Evolutionary conservation across 2,329 filamentous ascomycete genomes (phyloP).

Genomic region (Cladosporium sp.): DNA sequence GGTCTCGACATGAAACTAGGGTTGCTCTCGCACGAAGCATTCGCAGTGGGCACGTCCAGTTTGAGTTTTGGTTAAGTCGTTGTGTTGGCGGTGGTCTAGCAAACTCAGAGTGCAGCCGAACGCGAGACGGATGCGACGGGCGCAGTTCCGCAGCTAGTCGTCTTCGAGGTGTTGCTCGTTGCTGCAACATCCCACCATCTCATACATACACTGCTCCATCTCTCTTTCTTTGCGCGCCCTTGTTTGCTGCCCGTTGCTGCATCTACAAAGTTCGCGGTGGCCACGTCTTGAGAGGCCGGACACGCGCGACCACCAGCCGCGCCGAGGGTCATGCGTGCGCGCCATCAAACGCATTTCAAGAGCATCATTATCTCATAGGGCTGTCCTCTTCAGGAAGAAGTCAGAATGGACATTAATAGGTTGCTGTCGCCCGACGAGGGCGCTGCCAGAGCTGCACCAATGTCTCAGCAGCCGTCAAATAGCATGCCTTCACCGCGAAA

Average conservation of each 20-base stretch:
- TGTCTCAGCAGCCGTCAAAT: not conserved
- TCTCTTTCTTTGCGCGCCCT: not conserved
- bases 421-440: constrained; percentile 51
- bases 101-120: constrained; percentile 9
- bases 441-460: constrained; percentile 27
- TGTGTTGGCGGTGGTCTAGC: constrained; percentile 2
- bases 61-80: not conserved
- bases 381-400: not conserved
- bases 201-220: not conserved
- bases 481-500: constrained; percentile 17
- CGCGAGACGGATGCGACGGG: constrained; percentile 1
- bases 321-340: constrained; percentile 8
- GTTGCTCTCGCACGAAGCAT: not conserved
- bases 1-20: constrained; percentile 6
- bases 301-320: constrained; percentile 8
- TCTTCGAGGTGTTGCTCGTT: not conserved
- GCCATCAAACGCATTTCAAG: not conserved
- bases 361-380: not conserved
- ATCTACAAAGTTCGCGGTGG: not conserved
- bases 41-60: constrained; percentile 1
- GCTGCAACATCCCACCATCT: constrained; percentile 6
- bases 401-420: constrained; percentile 52
- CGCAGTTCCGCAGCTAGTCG: constrained; percentile 2
- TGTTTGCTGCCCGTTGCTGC: not conserved
- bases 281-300: not conserved